Percentiles rank a stretch among this genome's conserved stretches.
Conservation (phyloP, 2,329 filamentous ascomycete genomes). For the Dothiorella sarmentorum region DNA sequence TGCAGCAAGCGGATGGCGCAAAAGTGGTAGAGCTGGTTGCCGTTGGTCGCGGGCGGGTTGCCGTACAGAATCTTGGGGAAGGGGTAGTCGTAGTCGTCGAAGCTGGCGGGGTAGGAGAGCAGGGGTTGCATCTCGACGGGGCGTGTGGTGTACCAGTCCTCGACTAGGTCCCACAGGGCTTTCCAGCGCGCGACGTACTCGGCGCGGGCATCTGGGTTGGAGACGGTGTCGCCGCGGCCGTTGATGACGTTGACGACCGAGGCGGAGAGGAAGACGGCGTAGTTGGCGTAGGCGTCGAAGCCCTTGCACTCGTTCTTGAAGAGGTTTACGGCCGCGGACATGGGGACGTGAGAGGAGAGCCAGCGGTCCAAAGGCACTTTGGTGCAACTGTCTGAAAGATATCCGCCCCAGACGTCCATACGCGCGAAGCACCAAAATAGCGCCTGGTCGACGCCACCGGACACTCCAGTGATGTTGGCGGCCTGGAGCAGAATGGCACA, state of each 20-base stretch:
- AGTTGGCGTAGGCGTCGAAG: conserved; percentile 58
- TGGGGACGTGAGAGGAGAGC: conserved; percentile 39
- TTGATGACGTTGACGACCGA: conserved; percentile 36
- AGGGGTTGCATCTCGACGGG: conserved; percentile 25
- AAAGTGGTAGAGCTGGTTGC: conserved; percentile 24
- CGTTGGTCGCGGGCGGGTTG: conserved; percentile 23
- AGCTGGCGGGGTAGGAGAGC: conserved; percentile 9
- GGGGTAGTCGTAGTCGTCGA: conserved; percentile 12
- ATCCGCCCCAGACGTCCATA: conserved; percentile 56
- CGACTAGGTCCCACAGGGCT: conserved; percentile 31
- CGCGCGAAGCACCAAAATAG: conserved; percentile 59
- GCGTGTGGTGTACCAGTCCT: conserved; percentile 32
- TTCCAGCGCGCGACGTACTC: conserved; percentile 31
- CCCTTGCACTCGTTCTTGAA: conserved; percentile 32
- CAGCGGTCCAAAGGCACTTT: conserved; percentile 51
- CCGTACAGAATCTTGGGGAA: conserved; percentile 23
- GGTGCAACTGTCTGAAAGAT: conserved; percentile 52
- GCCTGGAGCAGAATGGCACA: conserved; percentile 53
- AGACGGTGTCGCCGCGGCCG: conserved; percentile 25
- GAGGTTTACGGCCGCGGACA: conserved; percentile 38
- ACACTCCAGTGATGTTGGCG: conserved; percentile 50
- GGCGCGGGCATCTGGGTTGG: conserved; percentile 17
- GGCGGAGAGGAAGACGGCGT: conserved; percentile 56
- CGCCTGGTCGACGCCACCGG: conserved; percentile 51
- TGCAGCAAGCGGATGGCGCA: conserved; percentile 21